Evolutionary conservation across 2,329 filamentous ascomycete genomes (phyloP), one percentile per base, ranked within the genome.

Genomic region (Alternaria tenuissima): DNA sequence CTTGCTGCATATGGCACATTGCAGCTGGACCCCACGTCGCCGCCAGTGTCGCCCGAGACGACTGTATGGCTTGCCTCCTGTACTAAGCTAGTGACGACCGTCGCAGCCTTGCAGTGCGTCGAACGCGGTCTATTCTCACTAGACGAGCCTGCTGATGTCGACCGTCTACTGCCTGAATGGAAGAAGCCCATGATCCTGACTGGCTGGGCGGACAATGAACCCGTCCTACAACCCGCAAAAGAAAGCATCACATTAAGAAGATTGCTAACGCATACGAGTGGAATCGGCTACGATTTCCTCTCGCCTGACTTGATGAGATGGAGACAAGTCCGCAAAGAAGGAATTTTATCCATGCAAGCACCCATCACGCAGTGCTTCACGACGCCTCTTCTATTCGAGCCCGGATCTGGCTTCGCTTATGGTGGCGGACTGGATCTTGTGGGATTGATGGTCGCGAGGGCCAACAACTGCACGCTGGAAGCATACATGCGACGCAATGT

Each of bases 41-140:
- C 57, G 4, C 41, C 61, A 18, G 62, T 71, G n/a, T 57, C 61
- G 3, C 53, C 54, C 26, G 59, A 73, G n/a, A 68, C 65, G 4
- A 64, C 70, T 8, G 68, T 76, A 63, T 77, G 73, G 74, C 61
- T 75, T 9, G 73, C 74, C 12, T 75, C 71, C 2, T 75, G 72
- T 52, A 71, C 62, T 39, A 77, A 75, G 52, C 55, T 76, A 4
- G 55, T 71, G 4, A 71, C 71, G 26, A 60, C 65, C 9, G 61
- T 77, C 34, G 70, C 71, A 36, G 71, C 60, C 1, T 44, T 77
- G 52, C 72, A 77, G 54, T 72, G 70, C 47, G 68, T 77, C 16
- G 72, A 77, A 52, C 66, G 69, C 5, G 71, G 70, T 2, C 61
- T 71, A 3, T 62, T 76, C 30, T 60, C 61, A 5, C 64, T 76